A percentile compares a stretch with the other conserved stretches of the same genome.
Conservation (phyloP, 257 asterid species). For the Lithospermum erythrorhizon region DNA sequence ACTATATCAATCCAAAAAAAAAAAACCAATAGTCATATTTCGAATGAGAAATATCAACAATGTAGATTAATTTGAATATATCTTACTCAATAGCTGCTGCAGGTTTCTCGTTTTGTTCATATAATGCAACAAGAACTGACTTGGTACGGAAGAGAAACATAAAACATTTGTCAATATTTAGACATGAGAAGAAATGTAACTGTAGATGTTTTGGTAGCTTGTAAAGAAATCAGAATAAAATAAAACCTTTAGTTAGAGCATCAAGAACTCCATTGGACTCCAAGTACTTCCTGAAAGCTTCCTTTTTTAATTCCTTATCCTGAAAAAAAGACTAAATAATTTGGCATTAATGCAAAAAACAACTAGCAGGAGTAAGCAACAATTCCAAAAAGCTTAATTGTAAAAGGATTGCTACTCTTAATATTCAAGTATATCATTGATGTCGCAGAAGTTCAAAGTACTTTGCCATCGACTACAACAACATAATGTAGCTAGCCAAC, state of each 20-base stretch:
- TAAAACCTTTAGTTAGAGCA: constrained; percentile 72
- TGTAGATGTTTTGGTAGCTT: not conserved
- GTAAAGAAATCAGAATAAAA: constrained; percentile 7
- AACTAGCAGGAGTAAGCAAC: not conserved
- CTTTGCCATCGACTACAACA: not conserved
- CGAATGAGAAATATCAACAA: not conserved
- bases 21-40: not conserved
- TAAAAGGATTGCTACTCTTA: no score
- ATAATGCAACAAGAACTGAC: constrained; percentile 78
- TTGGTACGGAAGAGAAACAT: constrained; percentile 4
- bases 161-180: constrained; percentile 1
- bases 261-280: constrained; percentile 89
- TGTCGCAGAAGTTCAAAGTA: no score
- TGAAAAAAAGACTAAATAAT: constrained; percentile 12
- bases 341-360: not conserved
- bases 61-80: not conserved
- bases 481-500: not conserved
- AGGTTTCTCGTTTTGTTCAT: constrained; percentile 91
- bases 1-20: not conserved
- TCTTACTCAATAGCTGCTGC: constrained; percentile 88
- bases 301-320: constrained; percentile 97
- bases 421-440: not conserved
- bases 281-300: constrained; percentile 82
- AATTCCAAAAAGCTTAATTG: not conserved
- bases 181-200: constrained; percentile 2